These are phyloP conservation scores for Yamadazyma trypodendri DNA, from an alignment of 1,139 yeast species.

Conservation along the genomic window DNA sequence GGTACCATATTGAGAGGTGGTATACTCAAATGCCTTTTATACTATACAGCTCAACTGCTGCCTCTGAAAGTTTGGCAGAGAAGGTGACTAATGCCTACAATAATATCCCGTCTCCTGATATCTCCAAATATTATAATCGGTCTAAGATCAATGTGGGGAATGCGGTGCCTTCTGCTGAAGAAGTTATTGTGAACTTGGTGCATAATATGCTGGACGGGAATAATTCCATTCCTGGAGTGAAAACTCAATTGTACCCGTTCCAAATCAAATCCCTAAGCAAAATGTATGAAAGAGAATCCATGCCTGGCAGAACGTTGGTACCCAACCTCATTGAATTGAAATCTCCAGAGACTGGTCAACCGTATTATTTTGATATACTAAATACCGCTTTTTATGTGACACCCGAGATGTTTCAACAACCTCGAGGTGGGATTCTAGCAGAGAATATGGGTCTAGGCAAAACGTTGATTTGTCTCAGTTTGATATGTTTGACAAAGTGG, in stretches of 20 bases:
- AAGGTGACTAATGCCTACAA: conserved; percentile 36
- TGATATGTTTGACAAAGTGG: conserved; percentile 54
- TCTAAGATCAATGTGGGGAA: conserved; percentile 4
- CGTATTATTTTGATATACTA: conserved; percentile 36
- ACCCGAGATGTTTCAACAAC: conserved; percentile 45
- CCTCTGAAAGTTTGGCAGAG: conserved; percentile 15
- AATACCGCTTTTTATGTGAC: conserved; percentile 22
- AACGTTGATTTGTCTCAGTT: conserved; percentile 62
- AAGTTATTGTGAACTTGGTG: conserved; percentile 17
- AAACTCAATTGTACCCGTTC: conserved; percentile 51
- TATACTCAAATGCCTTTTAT: conserved; percentile 14
- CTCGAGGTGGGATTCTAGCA: conserved; percentile 69
- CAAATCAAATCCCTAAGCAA: conserved; percentile 57
- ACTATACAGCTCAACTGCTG: not conserved
- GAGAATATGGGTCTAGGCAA: conserved; percentile 81
- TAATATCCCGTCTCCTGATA: conserved; percentile 39
- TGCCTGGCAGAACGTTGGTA: conserved; percentile 29
- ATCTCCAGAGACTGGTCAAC: conserved; percentile 17
- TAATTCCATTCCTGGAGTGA: conserved; percentile 44
- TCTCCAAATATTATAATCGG: conserved; percentile 17
- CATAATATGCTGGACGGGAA: conserved; percentile 17
- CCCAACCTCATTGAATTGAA: conserved; percentile 42
- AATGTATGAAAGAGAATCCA: conserved; percentile 56
- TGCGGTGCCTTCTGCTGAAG: conserved; percentile 19
- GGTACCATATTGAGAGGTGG: conserved; percentile 37